phyloP scores from a whole-genome alignment of 2,329 filamentous ascomycete genomes.

The Pseudogymnoascus sp. region DNA sequence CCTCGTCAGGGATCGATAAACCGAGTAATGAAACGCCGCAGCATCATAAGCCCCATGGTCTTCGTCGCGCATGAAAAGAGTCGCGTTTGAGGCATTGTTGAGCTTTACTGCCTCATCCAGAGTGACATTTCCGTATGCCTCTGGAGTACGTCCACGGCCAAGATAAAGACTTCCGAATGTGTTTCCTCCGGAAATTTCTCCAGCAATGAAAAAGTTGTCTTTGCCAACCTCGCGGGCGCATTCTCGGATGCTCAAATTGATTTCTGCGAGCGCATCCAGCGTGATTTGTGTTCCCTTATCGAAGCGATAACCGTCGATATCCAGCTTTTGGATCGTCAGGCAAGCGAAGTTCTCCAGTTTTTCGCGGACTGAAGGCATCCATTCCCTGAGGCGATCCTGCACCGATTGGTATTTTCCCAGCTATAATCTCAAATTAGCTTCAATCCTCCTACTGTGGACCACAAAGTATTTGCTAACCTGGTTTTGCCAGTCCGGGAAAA shows the following conservation, averaged over 20 bases:
- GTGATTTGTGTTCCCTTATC: slow-evolving; percentile 59
- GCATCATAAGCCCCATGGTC: slow-evolving; percentile 48
- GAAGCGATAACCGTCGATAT: slow-evolving; percentile 59
- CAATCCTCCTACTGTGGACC: slow-evolving; percentile 43
- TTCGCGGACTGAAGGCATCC: slow-evolving; percentile 47
- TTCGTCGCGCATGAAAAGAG: slow-evolving; percentile 36
- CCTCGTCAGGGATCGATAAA: slow-evolving; percentile 54
- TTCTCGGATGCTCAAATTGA: slow-evolving; percentile 46
- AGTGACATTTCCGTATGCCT: slow-evolving; percentile 31
- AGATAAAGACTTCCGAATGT: slow-evolving; percentile 52
- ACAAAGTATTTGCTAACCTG: neutral
- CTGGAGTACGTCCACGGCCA: slow-evolving; percentile 50
- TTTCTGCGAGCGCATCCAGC: slow-evolving; percentile 51
- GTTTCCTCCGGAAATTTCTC: slow-evolving; percentile 56
- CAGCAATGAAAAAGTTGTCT: slow-evolving; percentile 55
- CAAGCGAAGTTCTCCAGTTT: slow-evolving; percentile 54
- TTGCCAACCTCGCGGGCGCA: slow-evolving; percentile 51
- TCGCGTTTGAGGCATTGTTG: slow-evolving; percentile 9
- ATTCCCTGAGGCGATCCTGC: slow-evolving; percentile 58
- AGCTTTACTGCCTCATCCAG: neutral
- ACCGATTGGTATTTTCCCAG: slow-evolving; percentile 58
- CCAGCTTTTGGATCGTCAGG: slow-evolving; percentile 51
- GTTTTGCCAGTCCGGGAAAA: neutral
- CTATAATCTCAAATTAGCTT: slow-evolving; percentile 54
- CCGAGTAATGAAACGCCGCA: slow-evolving; percentile 55